Conservation (phyloP, 2,329 filamentous ascomycete genomes). For the Penicillium corylophilum region DNA sequence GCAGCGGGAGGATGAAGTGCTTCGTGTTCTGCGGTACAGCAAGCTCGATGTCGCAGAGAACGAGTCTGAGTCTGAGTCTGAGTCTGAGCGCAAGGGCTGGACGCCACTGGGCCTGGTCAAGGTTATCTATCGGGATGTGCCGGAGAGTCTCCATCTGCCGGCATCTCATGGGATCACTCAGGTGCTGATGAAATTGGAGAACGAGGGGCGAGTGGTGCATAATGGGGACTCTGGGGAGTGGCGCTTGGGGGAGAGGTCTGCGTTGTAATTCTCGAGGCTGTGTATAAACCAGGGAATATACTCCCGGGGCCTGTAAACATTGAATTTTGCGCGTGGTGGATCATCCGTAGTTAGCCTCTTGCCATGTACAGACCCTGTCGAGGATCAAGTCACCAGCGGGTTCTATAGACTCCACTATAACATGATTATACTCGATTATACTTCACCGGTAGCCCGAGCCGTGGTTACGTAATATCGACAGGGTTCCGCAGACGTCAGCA, state of each 20-base stretch:
- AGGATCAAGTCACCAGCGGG: not conserved
- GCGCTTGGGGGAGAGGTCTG: slow-evolving; percentile 31
- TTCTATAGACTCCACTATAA: not conserved
- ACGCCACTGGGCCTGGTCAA: slow-evolving; percentile 80
- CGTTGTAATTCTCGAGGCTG: slow-evolving; percentile 23
- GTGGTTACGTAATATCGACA: not conserved
- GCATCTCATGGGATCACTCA: slow-evolving; percentile 75
- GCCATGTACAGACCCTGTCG: not conserved
- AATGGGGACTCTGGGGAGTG: slow-evolving; percentile 31
- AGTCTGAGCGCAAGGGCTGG: slow-evolving; percentile 53
- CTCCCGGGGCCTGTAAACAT: too few species aligned
- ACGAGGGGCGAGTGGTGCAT: slow-evolving; percentile 65
- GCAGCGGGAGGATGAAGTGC: slow-evolving; percentile 74
- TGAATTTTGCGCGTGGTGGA: not conserved
- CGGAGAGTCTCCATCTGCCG: slow-evolving; percentile 70
- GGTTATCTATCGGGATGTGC: slow-evolving; percentile 78
- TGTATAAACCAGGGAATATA: not conserved
- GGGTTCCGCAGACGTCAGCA: slow-evolving; percentile 16
- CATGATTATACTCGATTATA: not conserved
- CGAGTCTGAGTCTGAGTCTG: slow-evolving; percentile 38
- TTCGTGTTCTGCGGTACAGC: slow-evolving; percentile 59
- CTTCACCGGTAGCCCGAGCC: not conserved
- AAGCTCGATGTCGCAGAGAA: slow-evolving; percentile 32
- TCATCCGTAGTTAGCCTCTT: not conserved
- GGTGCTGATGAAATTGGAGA: slow-evolving; percentile 74